Percentiles rank a stretch among this genome's conserved stretches.
phyloP scores from a whole-genome alignment of 768 basidiomycete species.

The Melanogaster broomeanus region DNA sequence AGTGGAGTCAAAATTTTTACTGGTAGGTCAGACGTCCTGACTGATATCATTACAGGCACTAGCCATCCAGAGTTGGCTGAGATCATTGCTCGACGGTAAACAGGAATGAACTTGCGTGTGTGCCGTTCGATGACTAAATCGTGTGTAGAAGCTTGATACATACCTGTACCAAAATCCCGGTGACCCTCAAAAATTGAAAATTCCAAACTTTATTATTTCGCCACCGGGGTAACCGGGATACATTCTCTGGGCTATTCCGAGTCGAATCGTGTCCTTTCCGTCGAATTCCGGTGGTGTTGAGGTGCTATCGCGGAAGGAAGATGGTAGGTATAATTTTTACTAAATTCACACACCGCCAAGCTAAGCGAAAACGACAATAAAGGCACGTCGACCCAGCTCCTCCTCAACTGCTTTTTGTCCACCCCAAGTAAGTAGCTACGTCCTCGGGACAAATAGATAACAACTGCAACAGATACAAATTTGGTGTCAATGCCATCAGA shows the following conservation, averaged over 20 bases:
- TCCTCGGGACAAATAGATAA: too few relatives aligned
- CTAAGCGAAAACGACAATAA: too few relatives aligned
- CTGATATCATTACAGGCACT: slow-evolving; percentile 58
- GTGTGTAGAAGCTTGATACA: background rate
- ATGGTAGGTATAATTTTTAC: too few relatives aligned
- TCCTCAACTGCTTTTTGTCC: too few relatives aligned
- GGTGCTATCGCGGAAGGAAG: too few relatives aligned
- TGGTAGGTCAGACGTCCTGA: slow-evolving; percentile 37
- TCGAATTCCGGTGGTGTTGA: too few relatives aligned
- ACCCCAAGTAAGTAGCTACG: too few relatives aligned
- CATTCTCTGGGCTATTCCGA: background rate
- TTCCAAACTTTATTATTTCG: background rate
- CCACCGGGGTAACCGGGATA: background rate
- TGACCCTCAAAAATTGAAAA: background rate
- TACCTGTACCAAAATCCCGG: background rate
- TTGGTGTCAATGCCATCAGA: too few relatives aligned
- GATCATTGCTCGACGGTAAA: slow-evolving; percentile 88
- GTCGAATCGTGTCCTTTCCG: background rate
- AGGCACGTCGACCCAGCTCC: too few relatives aligned
- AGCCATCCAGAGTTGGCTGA: slow-evolving; percentile 96
- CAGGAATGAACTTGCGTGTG: slow-evolving; percentile 7
- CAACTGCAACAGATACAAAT: too few relatives aligned
- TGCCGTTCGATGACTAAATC: too few relatives aligned
- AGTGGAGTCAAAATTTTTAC: slow-evolving; percentile 60
- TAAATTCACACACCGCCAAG: too few relatives aligned